Base-by-base conservation (phyloP, 2,329 filamentous ascomycete genomes). In the Aspergillus carbonarius region DNA sequence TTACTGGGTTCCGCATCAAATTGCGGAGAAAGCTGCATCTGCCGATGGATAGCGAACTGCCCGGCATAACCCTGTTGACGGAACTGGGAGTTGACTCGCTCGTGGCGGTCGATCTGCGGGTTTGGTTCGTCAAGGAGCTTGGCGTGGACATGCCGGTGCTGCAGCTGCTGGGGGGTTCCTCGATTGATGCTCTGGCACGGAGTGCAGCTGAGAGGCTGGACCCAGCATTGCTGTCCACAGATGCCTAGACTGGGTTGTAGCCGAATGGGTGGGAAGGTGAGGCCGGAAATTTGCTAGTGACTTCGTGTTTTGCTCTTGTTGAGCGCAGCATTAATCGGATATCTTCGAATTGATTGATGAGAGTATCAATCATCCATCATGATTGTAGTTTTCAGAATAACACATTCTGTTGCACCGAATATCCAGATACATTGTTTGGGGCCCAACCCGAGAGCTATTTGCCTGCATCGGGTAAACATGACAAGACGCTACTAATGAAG, bases 111-210 rank as follows among this genome's bases (percentile, higher is more conserved):
- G 73, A 77, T 40, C 55, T 79, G 3, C 76, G 81, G 0, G 66
- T 75, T 1, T 85, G 82, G 81, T 80, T 83, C 61, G 37, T 77
- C n/a, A 80, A 79, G 52, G 72, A 79, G 42, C 37, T 82, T 0
- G 59, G 75, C 0, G 67, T 77, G 0, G 78, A 83, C 51, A 72
- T 84, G 0, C 77, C 80, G 0, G 75, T 83, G 2, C 68, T 83
- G 2, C 79, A 80, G 59, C 71, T 83, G 49, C 61, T 82, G 2
- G 71, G 76, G 10, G 77, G 75, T 15, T 64, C 58, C 3, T 68
- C 70, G 6, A 57, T 60, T 20, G 46, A 54, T 44, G 50, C 27
- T 2, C 2, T 60, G 30, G 54, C 50, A 4, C 6, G 12, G 15
- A 30, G 23, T 13, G 58, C 58, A 3, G 49, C 50, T 23, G 44